Conservation (phyloP, 2,329 filamentous ascomycete genomes). For the Alternaria panax region DNA sequence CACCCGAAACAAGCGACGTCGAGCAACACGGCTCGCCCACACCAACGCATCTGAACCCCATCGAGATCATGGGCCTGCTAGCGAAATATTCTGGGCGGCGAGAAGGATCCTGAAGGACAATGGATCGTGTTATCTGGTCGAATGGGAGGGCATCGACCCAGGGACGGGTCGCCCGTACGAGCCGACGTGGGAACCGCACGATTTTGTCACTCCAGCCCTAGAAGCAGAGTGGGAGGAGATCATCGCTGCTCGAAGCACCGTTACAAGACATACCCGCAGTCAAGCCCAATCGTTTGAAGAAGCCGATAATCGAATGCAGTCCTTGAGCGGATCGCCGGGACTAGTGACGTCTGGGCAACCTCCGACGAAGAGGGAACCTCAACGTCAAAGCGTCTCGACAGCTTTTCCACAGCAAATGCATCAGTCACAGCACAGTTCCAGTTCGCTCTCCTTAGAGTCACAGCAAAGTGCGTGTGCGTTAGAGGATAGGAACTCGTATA, state of each 20-base stretch:
- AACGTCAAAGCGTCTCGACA: constrained; percentile 3
- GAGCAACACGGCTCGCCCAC: constrained; percentile 2
- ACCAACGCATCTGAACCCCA: constrained; percentile 2
- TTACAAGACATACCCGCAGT: constrained; percentile 4
- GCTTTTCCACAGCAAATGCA: constrained; percentile 8
- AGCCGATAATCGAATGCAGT: constrained; percentile 2
- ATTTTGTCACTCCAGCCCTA: constrained; percentile 11
- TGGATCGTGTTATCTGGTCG: constrained; percentile 8
- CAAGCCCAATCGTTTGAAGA: constrained; percentile 7
- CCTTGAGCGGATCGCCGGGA: constrained; percentile 3
- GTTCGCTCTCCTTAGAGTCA: constrained; percentile 8
- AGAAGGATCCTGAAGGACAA: constrained; percentile 14
- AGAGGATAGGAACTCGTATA: constrained; percentile 5
- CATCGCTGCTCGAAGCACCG: constrained; percentile 6
- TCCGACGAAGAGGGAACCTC: background rate
- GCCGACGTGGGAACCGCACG: constrained; percentile 12
- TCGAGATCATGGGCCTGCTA: constrained; percentile 2
- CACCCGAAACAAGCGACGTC: constrained; percentile 6
- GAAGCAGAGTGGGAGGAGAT: constrained; percentile 12
- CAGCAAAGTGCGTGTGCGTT: constrained; percentile 6
- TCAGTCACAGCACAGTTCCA: constrained; percentile 2
- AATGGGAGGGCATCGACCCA: constrained; percentile 12
- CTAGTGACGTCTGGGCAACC: background rate
- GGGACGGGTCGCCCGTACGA: constrained; percentile 7
- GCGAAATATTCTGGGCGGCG: constrained; percentile 9